Percentiles rank a stretch among this genome's conserved stretches.
These are phyloP conservation scores for Luzula sylvatica DNA, from an alignment of 176 grass and related monocot species.

Conservation along the genomic window DNA sequence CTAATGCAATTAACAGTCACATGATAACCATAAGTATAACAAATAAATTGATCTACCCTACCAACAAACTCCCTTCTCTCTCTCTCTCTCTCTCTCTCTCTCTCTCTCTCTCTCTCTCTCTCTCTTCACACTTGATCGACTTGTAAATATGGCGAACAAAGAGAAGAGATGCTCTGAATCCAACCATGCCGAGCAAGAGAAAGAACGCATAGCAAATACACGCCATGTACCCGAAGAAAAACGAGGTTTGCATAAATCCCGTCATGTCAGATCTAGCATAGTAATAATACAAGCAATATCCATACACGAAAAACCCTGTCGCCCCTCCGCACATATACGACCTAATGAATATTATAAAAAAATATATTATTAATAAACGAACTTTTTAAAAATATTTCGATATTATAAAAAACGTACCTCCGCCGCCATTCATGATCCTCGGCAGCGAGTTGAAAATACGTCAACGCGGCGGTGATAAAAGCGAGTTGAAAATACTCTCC, in stretches of 20 bases:
- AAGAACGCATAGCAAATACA: conserved; percentile 74
- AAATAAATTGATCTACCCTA: no score
- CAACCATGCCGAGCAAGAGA: conserved; percentile 75
- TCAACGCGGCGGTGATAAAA: conserved; percentile 90
- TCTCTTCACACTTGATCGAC: conserved; percentile 90
- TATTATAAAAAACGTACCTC: conserved; percentile 49
- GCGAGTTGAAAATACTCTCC: no score
- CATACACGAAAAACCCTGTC: conserved; percentile 91
- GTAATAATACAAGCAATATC: conserved; percentile 96
- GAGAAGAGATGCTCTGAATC: conserved; percentile 77
- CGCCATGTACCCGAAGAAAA: conserved; percentile 99
- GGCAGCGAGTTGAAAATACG: conserved; percentile 96
- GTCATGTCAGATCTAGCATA: conserved; percentile 88
- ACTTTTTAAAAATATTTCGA: background rate
- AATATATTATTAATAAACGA: background rate
- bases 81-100: no score
- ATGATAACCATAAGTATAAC: no score
- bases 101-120: conserved; percentile 8
- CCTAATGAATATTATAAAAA: conserved; percentile 24
- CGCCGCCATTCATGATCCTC: conserved; percentile 99
- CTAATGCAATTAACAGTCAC: no score
- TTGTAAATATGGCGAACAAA: conserved; percentile 98
- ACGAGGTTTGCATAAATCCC: conserved; percentile 96
- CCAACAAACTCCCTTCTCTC: no score
- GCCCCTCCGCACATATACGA: conserved; percentile 88